Evolutionary conservation across 345 rosid genomes (phyloP).

Genomic region (Brassica napus): DNA sequence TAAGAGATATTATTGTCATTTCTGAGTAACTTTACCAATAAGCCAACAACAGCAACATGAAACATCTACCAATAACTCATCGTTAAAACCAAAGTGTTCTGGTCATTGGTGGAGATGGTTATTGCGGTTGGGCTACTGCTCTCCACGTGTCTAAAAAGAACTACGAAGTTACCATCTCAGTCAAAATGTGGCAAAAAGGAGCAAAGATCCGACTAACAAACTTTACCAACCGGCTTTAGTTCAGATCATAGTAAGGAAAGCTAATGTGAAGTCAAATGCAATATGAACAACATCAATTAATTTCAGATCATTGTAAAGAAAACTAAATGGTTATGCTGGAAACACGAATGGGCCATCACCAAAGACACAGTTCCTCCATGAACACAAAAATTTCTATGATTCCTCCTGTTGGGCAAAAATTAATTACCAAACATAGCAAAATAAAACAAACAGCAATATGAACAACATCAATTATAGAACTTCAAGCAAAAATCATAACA

Average conservation of each 20-base stretch:
- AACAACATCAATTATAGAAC: too few relatives aligned
- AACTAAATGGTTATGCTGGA: too few relatives aligned
- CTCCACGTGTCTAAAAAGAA: slow-evolving; percentile 85
- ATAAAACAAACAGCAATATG: too few relatives aligned
- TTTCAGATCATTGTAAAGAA: too few relatives aligned
- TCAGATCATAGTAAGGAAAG: background rate
- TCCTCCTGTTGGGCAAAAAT: too few relatives aligned
- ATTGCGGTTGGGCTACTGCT: slow-evolving; percentile 97
- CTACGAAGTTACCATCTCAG: slow-evolving; percentile 64
- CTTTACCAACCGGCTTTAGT: background rate
- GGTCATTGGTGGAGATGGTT: slow-evolving; percentile 98
- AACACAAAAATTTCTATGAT: too few relatives aligned
- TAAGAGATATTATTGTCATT: slow-evolving; percentile 34
- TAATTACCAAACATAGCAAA: too few relatives aligned
- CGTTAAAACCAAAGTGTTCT: slow-evolving; percentile 66
- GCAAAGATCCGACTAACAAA: background rate
- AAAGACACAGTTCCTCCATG: too few relatives aligned
- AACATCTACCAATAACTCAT: slow-evolving; percentile 40
- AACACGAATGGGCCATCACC: too few relatives aligned
- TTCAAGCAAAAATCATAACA: too few relatives aligned
- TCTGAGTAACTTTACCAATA: slow-evolving; percentile 49
- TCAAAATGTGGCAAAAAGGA: background rate
- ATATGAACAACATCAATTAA: too few relatives aligned
- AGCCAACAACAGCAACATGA: slow-evolving; percentile 58
- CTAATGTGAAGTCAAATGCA: too few relatives aligned